A percentile compares a stretch with the other conserved stretches of the same genome.
Evolutionary conservation across 2,329 filamentous ascomycete genomes (phyloP).

Genomic region (Trichoderma sp.): DNA sequence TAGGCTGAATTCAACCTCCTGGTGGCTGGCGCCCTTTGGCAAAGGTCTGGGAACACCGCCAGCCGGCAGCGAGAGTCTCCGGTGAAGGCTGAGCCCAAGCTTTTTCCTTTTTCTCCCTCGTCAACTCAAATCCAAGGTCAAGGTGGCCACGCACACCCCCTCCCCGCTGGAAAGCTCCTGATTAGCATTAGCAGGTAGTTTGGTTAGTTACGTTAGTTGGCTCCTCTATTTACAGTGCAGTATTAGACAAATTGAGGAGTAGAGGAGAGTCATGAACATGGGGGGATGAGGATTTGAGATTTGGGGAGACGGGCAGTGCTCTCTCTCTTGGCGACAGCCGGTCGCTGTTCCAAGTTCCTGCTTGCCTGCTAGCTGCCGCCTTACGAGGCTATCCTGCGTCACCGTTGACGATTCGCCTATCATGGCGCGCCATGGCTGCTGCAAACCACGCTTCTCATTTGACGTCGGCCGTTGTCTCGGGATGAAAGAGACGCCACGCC

Average conservation of each 20-base stretch:
- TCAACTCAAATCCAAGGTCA: background rate
- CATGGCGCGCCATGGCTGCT: slow-evolving; percentile 11
- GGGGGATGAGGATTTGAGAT: background rate
- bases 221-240: background rate
- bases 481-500: slow-evolving; percentile 17
- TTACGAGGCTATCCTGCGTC: slow-evolving; percentile 15
- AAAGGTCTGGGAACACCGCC: slow-evolving; percentile 14
- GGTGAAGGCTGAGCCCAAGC: slow-evolving; percentile 17
- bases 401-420: slow-evolving; percentile 16
- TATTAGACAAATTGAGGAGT: background rate
- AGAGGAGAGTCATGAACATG: background rate
- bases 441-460: slow-evolving; percentile 10
- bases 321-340: slow-evolving; percentile 9
- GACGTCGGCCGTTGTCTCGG: slow-evolving; percentile 18
- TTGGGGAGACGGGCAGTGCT: background rate
- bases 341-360: background rate
- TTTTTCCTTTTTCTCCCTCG: background rate
- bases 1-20: slow-evolving; percentile 18
- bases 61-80: slow-evolving; percentile 14
- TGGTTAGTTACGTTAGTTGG: background rate
- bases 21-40: background rate
- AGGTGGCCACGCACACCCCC: background rate
- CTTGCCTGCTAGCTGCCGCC: background rate
- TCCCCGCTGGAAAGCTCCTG: background rate
- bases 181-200: background rate